Conservation (phyloP, 2,329 filamentous ascomycete species). For the Chrysoporthe cubensis region DNA sequence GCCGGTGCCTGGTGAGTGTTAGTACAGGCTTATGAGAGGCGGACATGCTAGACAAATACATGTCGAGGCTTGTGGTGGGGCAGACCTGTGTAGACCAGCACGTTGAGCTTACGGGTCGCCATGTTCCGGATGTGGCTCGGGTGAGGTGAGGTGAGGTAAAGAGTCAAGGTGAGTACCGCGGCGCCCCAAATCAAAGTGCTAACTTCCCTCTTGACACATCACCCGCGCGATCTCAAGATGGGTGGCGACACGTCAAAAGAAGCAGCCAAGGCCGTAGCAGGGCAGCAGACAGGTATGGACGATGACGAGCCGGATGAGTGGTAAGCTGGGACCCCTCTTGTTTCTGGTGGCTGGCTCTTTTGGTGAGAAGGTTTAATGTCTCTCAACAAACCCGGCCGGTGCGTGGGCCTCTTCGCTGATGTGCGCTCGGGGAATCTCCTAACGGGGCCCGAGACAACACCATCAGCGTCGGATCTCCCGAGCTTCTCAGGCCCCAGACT, state of each 20-base stretch:
- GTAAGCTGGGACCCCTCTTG: conserved; percentile 53
- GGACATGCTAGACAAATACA: conserved; percentile 25
- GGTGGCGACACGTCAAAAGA: conserved; percentile 56
- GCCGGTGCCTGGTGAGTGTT: conserved; percentile 67
- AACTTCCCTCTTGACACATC: conserved; percentile 32
- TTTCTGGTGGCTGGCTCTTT: not conserved
- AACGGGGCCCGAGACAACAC: conserved; percentile 4
- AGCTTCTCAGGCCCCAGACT: not conserved
- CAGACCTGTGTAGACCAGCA: conserved; percentile 88
- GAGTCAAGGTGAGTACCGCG: conserved; percentile 13
- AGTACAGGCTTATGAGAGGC: conserved; percentile 17
- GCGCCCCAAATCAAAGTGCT: conserved; percentile 14
- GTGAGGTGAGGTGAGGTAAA: not conserved
- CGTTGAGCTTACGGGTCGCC: conserved; percentile 76
- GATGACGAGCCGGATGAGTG: conserved; percentile 96
- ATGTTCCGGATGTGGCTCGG: conserved; percentile 47
- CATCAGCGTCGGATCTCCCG: not conserved
- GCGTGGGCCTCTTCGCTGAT: not conserved
- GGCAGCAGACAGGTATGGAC: conserved; percentile 51
- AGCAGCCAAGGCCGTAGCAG: conserved; percentile 45
- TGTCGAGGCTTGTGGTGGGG: not conserved
- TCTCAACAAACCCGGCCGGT: not conserved
- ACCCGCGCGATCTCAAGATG: conserved; percentile 30
- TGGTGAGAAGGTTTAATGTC: not conserved
- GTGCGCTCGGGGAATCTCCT: conserved; percentile 5